Conservation (phyloP, 176 grass and related monocot genomes). For the Tuctoria greenei region DNA sequence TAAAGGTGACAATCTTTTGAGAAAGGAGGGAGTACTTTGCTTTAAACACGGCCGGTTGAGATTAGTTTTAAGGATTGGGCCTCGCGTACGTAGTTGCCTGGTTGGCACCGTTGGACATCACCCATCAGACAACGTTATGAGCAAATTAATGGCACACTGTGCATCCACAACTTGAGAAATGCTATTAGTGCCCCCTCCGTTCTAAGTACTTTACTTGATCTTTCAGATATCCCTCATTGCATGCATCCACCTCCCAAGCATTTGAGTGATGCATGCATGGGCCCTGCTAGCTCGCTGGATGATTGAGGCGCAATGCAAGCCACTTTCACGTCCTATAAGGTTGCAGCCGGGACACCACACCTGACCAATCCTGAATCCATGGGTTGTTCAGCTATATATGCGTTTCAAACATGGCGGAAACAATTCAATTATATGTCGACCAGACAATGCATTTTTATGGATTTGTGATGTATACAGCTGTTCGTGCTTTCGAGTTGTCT, state of each 20-base stretch:
- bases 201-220: too few species aligned
- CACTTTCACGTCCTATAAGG: constrained; percentile 28
- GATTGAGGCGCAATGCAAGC: constrained; percentile 21
- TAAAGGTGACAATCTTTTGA: too few species aligned
- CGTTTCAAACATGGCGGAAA: constrained; percentile 15
- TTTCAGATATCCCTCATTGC: background rate
- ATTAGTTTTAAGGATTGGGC: constrained; percentile 22
- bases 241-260: background rate
- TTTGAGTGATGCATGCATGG: constrained; percentile 9
- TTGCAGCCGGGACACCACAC: background rate
- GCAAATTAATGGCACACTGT: constrained; percentile 2
- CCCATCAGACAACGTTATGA: constrained; percentile 46
- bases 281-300: constrained; percentile 7
- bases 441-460: too few species aligned
- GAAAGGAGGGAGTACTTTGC: too few species aligned
- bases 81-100: too few species aligned
- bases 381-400: constrained; percentile 27
- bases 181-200: too few species aligned
- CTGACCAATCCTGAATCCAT: background rate
- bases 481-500: too few species aligned
- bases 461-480: too few species aligned
- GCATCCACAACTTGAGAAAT: constrained; percentile 16
- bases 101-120: constrained; percentile 33
- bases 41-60: constrained; percentile 27
- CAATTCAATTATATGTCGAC: background rate